phyloP scores from a whole-genome alignment of 2,329 filamentous ascomycete species.

The Diaporthe sp. region DNA sequence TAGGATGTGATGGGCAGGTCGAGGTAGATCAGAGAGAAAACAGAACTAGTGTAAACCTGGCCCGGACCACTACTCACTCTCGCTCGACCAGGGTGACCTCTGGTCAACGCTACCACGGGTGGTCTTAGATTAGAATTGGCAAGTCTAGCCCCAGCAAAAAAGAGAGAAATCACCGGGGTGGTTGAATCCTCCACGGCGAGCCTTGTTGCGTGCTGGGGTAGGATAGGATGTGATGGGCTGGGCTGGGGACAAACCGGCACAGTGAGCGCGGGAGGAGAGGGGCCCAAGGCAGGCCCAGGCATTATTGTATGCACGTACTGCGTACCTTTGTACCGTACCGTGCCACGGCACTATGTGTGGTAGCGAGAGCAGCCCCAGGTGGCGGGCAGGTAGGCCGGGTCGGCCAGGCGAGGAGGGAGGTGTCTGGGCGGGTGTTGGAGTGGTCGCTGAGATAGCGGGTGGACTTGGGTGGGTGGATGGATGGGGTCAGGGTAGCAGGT shows the following conservation, averaged over 20 bases:
- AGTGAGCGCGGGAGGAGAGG: slow-evolving; percentile 22
- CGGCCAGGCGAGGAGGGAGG: slow-evolving; percentile 16
- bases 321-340: slow-evolving; percentile 31
- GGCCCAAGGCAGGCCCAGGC: slow-evolving; percentile 26
- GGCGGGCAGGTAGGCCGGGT: slow-evolving; percentile 31
- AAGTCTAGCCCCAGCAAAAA: slow-evolving; percentile 33
- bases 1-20: slow-evolving; percentile 38
- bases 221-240: slow-evolving; percentile 29
- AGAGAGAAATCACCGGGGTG: slow-evolving; percentile 34
- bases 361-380: slow-evolving; percentile 33
- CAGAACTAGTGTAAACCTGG: slow-evolving; percentile 38
- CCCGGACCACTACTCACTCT: slow-evolving; percentile 28
- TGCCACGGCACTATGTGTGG: slow-evolving; percentile 27
- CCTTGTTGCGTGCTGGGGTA: slow-evolving; percentile 35
- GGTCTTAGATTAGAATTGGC: slow-evolving; percentile 36
- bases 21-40: slow-evolving; percentile 42
- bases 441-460: slow-evolving; percentile 25
- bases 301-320: slow-evolving; percentile 19
- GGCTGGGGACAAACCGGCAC: slow-evolving; percentile 33
- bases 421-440: slow-evolving; percentile 22
- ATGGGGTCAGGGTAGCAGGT: slow-evolving; percentile 28
- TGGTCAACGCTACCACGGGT: slow-evolving; percentile 36
- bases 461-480: slow-evolving; percentile 24
- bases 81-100: slow-evolving; percentile 34
- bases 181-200: slow-evolving; percentile 31